A percentile compares a stretch with the other conserved stretches of the same genome.
phyloP scores from a whole-genome alignment of 495 filamentous ascomycete species.

The Neurospora sp. region DNA sequence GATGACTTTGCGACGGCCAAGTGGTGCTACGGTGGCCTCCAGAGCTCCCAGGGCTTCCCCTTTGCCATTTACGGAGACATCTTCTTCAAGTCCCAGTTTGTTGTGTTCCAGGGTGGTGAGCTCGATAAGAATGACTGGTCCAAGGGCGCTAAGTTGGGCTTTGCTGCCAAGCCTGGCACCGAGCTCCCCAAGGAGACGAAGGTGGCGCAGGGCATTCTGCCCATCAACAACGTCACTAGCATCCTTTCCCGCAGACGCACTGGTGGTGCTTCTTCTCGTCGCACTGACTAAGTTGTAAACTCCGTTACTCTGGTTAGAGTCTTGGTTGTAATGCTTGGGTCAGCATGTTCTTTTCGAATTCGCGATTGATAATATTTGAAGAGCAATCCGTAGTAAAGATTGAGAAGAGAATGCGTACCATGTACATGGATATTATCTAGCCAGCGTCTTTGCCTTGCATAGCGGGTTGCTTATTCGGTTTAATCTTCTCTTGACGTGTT shows the following conservation, averaged over 20 bases:
- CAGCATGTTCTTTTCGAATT: background rate
- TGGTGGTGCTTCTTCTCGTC: background rate
- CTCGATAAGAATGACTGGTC: constrained; percentile 14
- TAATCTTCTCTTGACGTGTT: background rate
- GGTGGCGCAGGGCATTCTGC: background rate
- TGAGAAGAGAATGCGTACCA: background rate
- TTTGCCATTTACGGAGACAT: constrained; percentile 75
- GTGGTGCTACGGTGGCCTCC: constrained; percentile 58
- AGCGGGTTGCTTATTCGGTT: background rate
- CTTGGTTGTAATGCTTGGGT: background rate
- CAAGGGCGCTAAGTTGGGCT: constrained; percentile 38
- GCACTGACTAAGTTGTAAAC: background rate
- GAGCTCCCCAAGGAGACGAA: background rate
- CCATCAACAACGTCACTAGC: background rate
- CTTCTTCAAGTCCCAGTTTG: constrained; percentile 76
- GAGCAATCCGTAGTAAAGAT: background rate
- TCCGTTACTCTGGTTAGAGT: background rate
- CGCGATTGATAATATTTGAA: background rate
- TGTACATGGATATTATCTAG: background rate
- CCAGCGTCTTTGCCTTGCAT: background rate
- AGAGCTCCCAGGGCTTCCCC: constrained; percentile 49
- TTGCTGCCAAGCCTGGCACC: constrained; percentile 40
- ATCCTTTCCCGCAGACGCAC: background rate
- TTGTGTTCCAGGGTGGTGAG: constrained; percentile 55
- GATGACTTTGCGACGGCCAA: constrained; percentile 25